These are phyloP conservation scores for Trichoderma sp. DNA, from an alignment of 2,329 filamentous ascomycete species.

Conservation along the genomic window DNA sequence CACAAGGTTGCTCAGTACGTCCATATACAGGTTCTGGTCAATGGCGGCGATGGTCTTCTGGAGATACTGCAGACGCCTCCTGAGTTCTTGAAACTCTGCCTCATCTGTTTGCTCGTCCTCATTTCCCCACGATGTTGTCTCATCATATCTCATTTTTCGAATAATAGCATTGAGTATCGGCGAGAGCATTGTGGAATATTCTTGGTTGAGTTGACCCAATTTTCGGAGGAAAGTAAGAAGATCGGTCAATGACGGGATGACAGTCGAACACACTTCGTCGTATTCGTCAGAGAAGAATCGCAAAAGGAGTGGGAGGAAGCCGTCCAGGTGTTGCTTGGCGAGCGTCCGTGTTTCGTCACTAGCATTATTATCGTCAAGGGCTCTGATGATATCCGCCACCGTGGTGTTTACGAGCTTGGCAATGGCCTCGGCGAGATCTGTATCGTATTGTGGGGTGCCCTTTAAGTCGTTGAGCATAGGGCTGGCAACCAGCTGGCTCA, in stretches of 20 bases:
- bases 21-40: slow-evolving; percentile 83
- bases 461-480: slow-evolving; percentile 76
- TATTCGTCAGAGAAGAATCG: slow-evolving; percentile 98
- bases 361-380: slow-evolving; percentile 67
- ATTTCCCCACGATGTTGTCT: slow-evolving; percentile 88
- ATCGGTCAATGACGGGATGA: slow-evolving; percentile 90
- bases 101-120: slow-evolving; percentile 96
- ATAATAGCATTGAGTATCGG: slow-evolving; percentile 91
- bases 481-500: slow-evolving; percentile 81
- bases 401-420: slow-evolving; percentile 94
- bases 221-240: slow-evolving; percentile 88
- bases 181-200: slow-evolving; percentile 79
- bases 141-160: slow-evolving; percentile 95
- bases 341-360: slow-evolving; percentile 65
- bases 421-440: slow-evolving; percentile 89
- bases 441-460: slow-evolving; percentile 85
- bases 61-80: slow-evolving; percentile 83
- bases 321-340: slow-evolving; percentile 78
- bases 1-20: slow-evolving; percentile 85
- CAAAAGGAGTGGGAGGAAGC: slow-evolving; percentile 81
- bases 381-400: slow-evolving; percentile 80
- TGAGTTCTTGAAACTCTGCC: slow-evolving; percentile 92
- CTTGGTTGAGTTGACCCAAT: slow-evolving; percentile 66
- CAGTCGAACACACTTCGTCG: slow-evolving; percentile 94
- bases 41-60: slow-evolving; percentile 91